A percentile compares a stretch with the other conserved stretches of the same genome.
Conservation (phyloP, 2,329 filamentous ascomycete genomes). For the Penicillium sp. region DNA sequence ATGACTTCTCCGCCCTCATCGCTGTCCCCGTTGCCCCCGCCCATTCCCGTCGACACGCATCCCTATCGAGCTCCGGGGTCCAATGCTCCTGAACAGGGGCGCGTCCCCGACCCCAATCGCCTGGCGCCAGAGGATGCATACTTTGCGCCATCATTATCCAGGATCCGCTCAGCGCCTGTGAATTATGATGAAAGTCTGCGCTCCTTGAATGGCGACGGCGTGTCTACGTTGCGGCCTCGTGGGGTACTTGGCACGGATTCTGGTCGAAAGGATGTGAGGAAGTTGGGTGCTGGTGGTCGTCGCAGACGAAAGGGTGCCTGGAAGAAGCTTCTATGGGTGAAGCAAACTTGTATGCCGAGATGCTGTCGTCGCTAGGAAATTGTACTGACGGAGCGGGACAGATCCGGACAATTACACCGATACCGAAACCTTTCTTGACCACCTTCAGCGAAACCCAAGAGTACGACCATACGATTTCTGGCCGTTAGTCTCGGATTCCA, state of each 20-base stretch:
- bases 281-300: conserved; percentile 57
- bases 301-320: conserved; percentile 68
- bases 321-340: conserved; percentile 98
- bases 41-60: conserved; percentile 45
- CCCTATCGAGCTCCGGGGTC: conserved; percentile 39
- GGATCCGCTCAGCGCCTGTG: conserved; percentile 40
- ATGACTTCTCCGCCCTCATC: conserved; percentile 33
- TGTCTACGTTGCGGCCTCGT: conserved; percentile 40
- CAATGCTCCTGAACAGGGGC: conserved; percentile 33
- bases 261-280: conserved; percentile 43
- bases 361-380: background rate
- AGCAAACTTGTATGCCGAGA: conserved; percentile 67
- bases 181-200: conserved; percentile 36
- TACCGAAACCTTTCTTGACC: conserved; percentile 91
- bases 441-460: conserved; percentile 88
- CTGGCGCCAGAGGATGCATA: conserved; percentile 84
- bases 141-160: conserved; percentile 57
- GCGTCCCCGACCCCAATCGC: conserved; percentile 57
- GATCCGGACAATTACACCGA: conserved; percentile 99
- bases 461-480: conserved; percentile 97
- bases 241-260: conserved; percentile 36
- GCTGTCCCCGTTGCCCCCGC: conserved; percentile 38
- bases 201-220: conserved; percentile 39
- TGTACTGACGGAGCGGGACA: conserved; percentile 31
- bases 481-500: conserved; percentile 90